Conservation (phyloP, 768 basidiomycete species). For the Lactarius trivialis region DNA sequence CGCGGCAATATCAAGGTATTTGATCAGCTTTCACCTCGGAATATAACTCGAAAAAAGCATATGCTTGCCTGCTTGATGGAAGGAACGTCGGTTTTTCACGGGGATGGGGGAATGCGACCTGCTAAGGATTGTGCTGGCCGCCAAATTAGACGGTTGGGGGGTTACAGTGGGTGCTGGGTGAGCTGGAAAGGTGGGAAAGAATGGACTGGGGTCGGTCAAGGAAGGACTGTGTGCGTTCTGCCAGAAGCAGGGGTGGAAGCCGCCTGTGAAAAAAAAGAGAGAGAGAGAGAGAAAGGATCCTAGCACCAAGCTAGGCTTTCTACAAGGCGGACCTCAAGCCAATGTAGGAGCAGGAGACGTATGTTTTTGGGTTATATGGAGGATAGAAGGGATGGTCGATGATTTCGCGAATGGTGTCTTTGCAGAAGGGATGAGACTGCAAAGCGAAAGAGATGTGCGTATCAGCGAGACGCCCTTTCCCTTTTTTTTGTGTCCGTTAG, state of each 20-base stretch:
- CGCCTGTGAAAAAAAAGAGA: slow-evolving; percentile 2
- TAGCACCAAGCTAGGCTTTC: slow-evolving; percentile 19
- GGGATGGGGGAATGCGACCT: not conserved
- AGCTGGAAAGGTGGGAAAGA: slow-evolving; percentile 16
- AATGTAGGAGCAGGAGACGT: slow-evolving; percentile 23
- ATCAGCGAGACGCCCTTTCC: slow-evolving; percentile 15
- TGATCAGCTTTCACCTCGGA: slow-evolving; percentile 13
- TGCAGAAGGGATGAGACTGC: slow-evolving; percentile 31
- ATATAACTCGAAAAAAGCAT: not conserved
- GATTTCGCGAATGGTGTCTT: slow-evolving; percentile 16
- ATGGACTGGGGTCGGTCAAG: slow-evolving; percentile 22
- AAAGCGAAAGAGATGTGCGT: slow-evolving; percentile 46
- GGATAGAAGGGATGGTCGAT: slow-evolving; percentile 1
- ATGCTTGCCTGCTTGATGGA: not conserved
- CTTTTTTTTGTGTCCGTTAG: slow-evolving; percentile 18
- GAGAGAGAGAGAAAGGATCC: slow-evolving; percentile 5
- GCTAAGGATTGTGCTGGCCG: slow-evolving; percentile 4
- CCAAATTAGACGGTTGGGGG: slow-evolving; percentile 7
- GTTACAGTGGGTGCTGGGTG: slow-evolving; percentile 15
- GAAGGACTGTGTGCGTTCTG: slow-evolving; percentile 24
- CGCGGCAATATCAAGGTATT: slow-evolving; percentile 13
- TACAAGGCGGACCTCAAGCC: slow-evolving; percentile 22
- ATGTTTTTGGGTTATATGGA: slow-evolving; percentile 7
- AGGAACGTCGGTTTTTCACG: slow-evolving; percentile 1
- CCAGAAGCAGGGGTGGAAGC: slow-evolving; percentile 17